A percentile compares a stretch with the other conserved stretches of the same genome.
These are phyloP conservation scores for Tilletia walkeri DNA, from an alignment of 1,284 basidiomycete species.

Conservation along the genomic window DNA sequence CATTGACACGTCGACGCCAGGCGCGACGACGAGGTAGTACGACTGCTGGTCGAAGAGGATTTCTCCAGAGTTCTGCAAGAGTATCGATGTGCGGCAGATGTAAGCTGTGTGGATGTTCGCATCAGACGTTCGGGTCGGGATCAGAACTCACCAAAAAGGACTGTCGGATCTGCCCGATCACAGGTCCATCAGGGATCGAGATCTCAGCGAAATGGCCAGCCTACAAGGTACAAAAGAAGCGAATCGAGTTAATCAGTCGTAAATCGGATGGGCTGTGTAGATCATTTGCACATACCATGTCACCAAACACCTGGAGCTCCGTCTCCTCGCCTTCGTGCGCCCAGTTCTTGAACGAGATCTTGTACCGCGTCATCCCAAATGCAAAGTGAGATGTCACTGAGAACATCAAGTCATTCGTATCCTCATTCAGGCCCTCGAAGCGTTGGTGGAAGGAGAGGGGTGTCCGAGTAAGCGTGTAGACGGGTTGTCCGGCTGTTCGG, in stretches of 20 bases:
- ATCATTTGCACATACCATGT: not conserved
- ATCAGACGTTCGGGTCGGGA: too few species aligned
- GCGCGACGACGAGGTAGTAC: slow-evolving; percentile 8
- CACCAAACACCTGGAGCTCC: not conserved
- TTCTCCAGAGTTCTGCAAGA: not conserved
- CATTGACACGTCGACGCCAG: slow-evolving; percentile 9
- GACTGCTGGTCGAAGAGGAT: not conserved
- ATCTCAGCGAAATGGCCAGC: slow-evolving; percentile 3
- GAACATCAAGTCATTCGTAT: slow-evolving; percentile 10
- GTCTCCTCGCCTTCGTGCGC: slow-evolving; percentile 1
- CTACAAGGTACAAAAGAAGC: not conserved
- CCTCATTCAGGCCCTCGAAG: not conserved
- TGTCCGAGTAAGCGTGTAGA: slow-evolving; percentile 12
- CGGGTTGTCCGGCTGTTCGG: not conserved
- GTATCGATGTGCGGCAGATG: too few species aligned
- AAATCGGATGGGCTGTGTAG: too few species aligned
- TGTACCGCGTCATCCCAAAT: slow-evolving; percentile 12
- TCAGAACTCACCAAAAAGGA: not conserved
- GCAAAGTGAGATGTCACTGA: slow-evolving; percentile 9
- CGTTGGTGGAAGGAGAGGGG: slow-evolving; percentile 9
- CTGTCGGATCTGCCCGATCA: slow-evolving; percentile 5
- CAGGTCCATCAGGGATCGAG: slow-evolving; percentile 4
- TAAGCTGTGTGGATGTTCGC: too few species aligned
- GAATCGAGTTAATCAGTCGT: too few species aligned
- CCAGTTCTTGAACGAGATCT: slow-evolving; percentile 8